Evolutionary conservation across 2,329 filamentous ascomycete species (phyloP).

Genomic region (Ophiocordyceps unilateralis): DNA sequence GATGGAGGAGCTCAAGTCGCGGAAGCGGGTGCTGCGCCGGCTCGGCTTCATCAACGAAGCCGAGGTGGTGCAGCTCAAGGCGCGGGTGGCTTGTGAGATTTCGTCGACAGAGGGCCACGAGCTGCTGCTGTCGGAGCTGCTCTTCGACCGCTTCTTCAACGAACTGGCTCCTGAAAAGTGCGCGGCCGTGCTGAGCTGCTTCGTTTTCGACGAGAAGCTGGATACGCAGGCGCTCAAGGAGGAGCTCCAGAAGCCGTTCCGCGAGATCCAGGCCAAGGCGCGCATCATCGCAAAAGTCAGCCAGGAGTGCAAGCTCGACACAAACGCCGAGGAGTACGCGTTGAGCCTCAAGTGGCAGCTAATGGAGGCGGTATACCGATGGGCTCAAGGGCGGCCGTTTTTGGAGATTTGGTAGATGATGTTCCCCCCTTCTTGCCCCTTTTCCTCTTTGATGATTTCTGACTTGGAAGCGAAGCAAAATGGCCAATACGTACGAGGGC

Average conservation of each 20-base stretch:
- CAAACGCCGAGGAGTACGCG: constrained; percentile 93
- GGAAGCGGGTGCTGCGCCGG: constrained; percentile 85
- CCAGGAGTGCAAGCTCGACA: constrained; percentile 76
- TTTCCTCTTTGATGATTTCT: no score
- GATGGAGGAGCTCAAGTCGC: constrained; percentile 87
- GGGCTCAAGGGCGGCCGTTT: constrained; percentile 82
- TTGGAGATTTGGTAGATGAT: constrained; percentile 95
- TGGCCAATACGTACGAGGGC: constrained; percentile 97
- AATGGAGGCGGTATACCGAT: constrained; percentile 90
- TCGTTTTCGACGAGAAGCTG: constrained; percentile 95
- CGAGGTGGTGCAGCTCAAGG: constrained; percentile 93
- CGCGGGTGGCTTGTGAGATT: constrained; percentile 93
- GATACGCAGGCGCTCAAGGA: constrained; percentile 64
- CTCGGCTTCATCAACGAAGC: constrained; percentile 90
- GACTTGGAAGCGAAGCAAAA: no score
- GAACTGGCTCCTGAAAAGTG: constrained; percentile 77
- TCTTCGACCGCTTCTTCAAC: constrained; percentile 98
- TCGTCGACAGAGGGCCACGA: constrained; percentile 84
- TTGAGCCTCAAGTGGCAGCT: constrained; percentile 82
- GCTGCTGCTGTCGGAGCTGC: constrained; percentile 74
- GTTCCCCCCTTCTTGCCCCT: no score
- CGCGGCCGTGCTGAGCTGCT: constrained; percentile 75
- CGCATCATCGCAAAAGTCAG: constrained; percentile 83
- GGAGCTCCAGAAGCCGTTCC: constrained; percentile 69
- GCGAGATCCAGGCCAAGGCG: constrained; percentile 76